phyloP scores from a whole-genome alignment of 202 grass and related monocot genomes.

The Carex arenaria region DNA sequence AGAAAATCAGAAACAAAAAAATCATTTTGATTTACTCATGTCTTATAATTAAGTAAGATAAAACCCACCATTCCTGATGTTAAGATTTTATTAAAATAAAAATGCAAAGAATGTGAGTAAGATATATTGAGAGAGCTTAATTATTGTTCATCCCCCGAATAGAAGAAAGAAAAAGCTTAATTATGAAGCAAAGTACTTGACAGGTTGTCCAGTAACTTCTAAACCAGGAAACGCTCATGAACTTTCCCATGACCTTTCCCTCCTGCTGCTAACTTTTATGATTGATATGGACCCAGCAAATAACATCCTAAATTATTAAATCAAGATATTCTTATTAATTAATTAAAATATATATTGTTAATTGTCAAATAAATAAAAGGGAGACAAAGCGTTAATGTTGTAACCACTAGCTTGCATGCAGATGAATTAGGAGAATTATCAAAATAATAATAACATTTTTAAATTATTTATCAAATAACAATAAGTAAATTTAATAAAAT shows the following conservation, averaged over 20 bases:
- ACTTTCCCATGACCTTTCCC: constrained; percentile 15
- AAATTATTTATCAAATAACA: too few species aligned
- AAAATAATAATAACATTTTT: too few species aligned
- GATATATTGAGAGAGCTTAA: neutral
- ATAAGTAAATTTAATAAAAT: too few species aligned
- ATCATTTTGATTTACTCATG: neutral
- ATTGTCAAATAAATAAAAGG: neutral
- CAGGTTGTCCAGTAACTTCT: constrained; percentile 22
- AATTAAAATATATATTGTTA: neutral
- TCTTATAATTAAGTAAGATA: neutral
- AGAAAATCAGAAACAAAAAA: neutral
- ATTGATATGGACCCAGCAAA: constrained; percentile 15
- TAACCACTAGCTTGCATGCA: too few species aligned
- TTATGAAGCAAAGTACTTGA: constrained; percentile 27
- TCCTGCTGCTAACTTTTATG: constrained; percentile 8
- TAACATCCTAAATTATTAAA: neutral
- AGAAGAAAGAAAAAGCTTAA: constrained; percentile 7
- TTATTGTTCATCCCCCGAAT: constrained; percentile 1
- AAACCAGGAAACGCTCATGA: constrained; percentile 24
- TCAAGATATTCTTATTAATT: neutral
- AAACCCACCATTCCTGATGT: neutral
- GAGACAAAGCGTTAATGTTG: neutral
- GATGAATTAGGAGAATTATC: too few species aligned
- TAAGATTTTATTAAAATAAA: neutral
- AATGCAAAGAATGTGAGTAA: neutral